Percentiles rank a stretch among this genome's conserved stretches.
phyloP scores from a whole-genome alignment of 208 protist genomes.

The Trypanosoma boissoni region DNA sequence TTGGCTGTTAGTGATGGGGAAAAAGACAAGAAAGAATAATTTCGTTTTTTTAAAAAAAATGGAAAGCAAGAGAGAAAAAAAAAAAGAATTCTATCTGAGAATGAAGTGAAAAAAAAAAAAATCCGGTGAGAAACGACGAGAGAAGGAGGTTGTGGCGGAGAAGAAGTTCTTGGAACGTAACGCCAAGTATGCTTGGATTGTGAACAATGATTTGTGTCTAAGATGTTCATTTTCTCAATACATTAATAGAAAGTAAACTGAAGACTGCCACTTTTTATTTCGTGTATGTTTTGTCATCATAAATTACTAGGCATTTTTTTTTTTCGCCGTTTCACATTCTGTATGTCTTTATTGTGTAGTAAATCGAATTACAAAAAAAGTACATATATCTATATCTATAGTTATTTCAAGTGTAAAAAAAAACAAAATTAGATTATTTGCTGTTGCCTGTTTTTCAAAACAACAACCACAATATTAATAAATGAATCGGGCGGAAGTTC shows the following conservation, averaged over 20 bases:
- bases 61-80: slow-evolving; percentile 5
- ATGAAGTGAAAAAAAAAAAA: background rate
- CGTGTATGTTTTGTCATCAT: too few relatives aligned
- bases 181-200: too few relatives aligned
- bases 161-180: too few relatives aligned
- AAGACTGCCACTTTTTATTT: too few relatives aligned
- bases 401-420: background rate
- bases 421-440: background rate
- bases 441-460: background rate
- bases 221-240: too few relatives aligned
- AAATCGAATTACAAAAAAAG: too few relatives aligned
- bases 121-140: too few relatives aligned
- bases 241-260: background rate
- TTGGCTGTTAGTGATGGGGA: background rate
- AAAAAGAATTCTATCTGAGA: background rate
- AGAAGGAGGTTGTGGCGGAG: too few relatives aligned
- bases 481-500: slow-evolving; percentile 3
- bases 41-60: background rate
- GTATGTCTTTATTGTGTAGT: too few relatives aligned
- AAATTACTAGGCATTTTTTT: too few relatives aligned
- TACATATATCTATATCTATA: background rate
- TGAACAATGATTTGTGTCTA: too few relatives aligned
- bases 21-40: slow-evolving; percentile 5
- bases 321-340: too few relatives aligned
- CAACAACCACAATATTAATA: slow-evolving; percentile 5